Conservation (phyloP, 1,284 basidiomycete species). For the Rhodotorula sp. region DNA sequence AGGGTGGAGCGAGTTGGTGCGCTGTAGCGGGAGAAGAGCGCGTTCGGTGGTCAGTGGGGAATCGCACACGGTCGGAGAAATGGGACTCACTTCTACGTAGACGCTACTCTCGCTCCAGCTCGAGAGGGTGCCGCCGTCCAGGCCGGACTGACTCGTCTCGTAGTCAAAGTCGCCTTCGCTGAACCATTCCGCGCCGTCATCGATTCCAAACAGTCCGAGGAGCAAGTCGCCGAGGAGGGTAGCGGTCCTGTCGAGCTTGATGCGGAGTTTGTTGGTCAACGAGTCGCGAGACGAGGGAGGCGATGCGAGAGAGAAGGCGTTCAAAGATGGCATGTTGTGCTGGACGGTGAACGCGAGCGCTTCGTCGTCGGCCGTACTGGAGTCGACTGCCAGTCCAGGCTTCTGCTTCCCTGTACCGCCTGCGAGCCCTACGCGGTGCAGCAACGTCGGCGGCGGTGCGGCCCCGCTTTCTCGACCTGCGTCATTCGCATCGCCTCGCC, state of each 20-base stretch:
- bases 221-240: conserved; percentile 16
- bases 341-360: conserved; percentile 14
- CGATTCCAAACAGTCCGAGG: conserved; percentile 22
- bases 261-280: neutral
- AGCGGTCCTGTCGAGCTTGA: neutral
- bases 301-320: neutral
- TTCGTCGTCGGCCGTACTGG: neutral
- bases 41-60: neutral
- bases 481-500: neutral
- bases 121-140: conserved; percentile 48
- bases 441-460: neutral
- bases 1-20: conserved; percentile 49
- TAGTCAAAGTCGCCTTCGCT: conserved; percentile 12
- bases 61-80: conserved; percentile 51
- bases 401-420: neutral
- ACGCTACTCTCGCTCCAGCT: conserved; percentile 71
- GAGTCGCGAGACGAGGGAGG: neutral
- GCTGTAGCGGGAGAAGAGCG: conserved; percentile 4
- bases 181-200: conserved; percentile 25
- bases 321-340: neutral
- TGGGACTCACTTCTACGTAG: conserved; percentile 68
- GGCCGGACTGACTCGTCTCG: conserved; percentile 3
- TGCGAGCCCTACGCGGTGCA: neutral
- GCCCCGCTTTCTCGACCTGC: neutral
- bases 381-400: neutral